Evolutionary conservation across 139 green algal genomes (phyloP).

Genomic region (Spirogloea muscicola): DNA sequence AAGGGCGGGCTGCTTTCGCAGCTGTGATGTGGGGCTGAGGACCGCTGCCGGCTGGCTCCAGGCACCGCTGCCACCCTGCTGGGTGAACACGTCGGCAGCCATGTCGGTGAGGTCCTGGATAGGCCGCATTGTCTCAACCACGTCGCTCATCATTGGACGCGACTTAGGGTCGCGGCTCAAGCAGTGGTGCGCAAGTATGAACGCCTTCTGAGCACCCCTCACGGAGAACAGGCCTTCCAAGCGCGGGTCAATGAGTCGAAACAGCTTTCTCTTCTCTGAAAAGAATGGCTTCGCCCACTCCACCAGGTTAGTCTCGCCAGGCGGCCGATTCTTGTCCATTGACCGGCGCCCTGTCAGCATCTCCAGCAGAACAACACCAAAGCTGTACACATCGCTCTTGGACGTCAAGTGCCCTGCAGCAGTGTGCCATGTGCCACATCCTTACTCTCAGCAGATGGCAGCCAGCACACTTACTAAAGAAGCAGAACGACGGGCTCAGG

Average conservation of each 20-base stretch:
- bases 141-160: constrained; percentile 40
- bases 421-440: constrained; percentile 49
- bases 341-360: constrained; percentile 53
- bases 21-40: too few relatives aligned
- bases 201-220: constrained; percentile 28
- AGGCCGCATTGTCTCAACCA: constrained; percentile 35
- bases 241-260: constrained; percentile 37
- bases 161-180: constrained; percentile 31
- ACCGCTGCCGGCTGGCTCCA: too few relatives aligned
- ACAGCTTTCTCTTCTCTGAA: constrained; percentile 26
- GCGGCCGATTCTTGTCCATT: constrained; percentile 18
- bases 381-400: constrained; percentile 59
- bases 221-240: constrained; percentile 40
- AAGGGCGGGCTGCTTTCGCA: too few relatives aligned
- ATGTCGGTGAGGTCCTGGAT: constrained; percentile 37
- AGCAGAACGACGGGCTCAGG: background rate
- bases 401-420: constrained; percentile 49
- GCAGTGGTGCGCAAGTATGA: constrained; percentile 31
- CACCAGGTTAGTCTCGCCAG: constrained; percentile 19
- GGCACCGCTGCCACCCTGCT: too few relatives aligned
- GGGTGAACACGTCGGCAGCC: too few relatives aligned
- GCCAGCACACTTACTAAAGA: background rate
- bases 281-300: constrained; percentile 28
- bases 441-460: background rate
- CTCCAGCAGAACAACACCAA: constrained; percentile 61